Evolutionary conservation across 2,329 filamentous ascomycete genomes (phyloP).

Genomic region (Cladosporium cucumerinum): DNA sequence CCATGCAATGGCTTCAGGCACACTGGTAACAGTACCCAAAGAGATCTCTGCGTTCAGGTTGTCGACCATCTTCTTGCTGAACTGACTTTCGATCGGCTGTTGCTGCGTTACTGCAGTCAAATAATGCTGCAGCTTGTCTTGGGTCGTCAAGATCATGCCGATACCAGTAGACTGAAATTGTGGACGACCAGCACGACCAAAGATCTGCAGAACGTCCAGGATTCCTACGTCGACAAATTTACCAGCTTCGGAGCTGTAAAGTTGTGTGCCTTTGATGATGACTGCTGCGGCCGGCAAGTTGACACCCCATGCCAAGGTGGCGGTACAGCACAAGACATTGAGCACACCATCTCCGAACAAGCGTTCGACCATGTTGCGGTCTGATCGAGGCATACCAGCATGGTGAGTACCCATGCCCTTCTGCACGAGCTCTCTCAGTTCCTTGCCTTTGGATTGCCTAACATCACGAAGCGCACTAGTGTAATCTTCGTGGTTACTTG

Average conservation of each 20-base stretch:
- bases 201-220: conserved; percentile 94
- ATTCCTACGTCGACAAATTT: conserved; percentile 97
- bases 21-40: conserved; percentile 89
- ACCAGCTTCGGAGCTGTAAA: conserved; percentile 94
- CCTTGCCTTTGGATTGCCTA: conserved; percentile 77
- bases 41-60: conserved; percentile 95
- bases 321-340: conserved; percentile 96
- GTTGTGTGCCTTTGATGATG: conserved; percentile 94
- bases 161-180: conserved; percentile 98
- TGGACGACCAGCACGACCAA: conserved; percentile 93
- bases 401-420: conserved; percentile 96
- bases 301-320: conserved; percentile 96
- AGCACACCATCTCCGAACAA: conserved; percentile 89
- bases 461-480: conserved; percentile 78
- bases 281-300: conserved; percentile 96
- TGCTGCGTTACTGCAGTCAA: conserved; percentile 90
- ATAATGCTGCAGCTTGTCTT: conserved; percentile 91
- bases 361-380: conserved; percentile 92
- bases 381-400: conserved; percentile 90
- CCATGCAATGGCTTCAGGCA: conserved; percentile 92
- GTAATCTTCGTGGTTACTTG: conserved; percentile 72
- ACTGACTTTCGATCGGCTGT: conserved; percentile 94
- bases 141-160: conserved; percentile 94
- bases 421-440: conserved; percentile 81
- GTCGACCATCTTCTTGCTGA: conserved; percentile 89